Percentiles rank a stretch among this genome's conserved stretches.
Evolutionary conservation across 2,329 filamentous ascomycete genomes (phyloP).

Genomic region (Stagonosporopsis chrysanthemi): DNA sequence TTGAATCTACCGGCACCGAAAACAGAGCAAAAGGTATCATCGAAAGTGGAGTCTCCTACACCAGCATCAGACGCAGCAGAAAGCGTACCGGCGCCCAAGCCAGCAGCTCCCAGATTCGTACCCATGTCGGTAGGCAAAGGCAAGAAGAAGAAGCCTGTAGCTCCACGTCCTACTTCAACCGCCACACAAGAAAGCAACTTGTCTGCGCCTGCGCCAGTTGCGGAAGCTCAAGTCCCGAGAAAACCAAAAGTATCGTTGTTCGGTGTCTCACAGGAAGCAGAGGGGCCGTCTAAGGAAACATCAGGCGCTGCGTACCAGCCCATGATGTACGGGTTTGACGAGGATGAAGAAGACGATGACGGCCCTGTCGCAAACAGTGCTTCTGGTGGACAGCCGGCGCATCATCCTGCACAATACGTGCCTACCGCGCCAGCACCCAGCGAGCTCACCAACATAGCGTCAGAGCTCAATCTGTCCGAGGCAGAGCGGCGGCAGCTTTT

Average conservation of each 20-base stretch:
- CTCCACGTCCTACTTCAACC: conserved; percentile 17
- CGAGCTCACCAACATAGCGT: conserved; percentile 74
- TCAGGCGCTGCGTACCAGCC: conserved; percentile 48
- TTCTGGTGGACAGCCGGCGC: conserved; percentile 4
- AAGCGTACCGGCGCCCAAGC: conserved; percentile 65
- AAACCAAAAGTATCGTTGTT: conserved; percentile 75
- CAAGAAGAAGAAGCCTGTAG: conserved; percentile 55
- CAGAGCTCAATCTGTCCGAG: conserved; percentile 79
- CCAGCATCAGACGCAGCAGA: conserved; percentile 59
- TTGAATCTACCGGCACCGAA: conserved; percentile 46
- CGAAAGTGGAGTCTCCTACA: neutral
- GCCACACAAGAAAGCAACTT: conserved; percentile 1
- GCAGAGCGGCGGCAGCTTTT: conserved; percentile 84
- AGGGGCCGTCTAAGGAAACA: conserved; percentile 26
- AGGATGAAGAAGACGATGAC: conserved; percentile 30
- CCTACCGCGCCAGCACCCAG: conserved; percentile 48
- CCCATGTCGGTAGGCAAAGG: conserved; percentile 85
- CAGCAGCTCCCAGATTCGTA: conserved; percentile 83
- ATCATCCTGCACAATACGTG: conserved; percentile 16
- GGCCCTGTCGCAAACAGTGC: conserved; percentile 20
- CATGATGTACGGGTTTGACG: conserved; percentile 41
- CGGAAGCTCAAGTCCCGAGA: conserved; percentile 35
- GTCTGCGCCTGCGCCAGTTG: conserved; percentile 10
- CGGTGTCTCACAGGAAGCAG: conserved; percentile 62
- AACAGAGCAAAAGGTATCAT: conserved; percentile 43